A percentile compares a stretch with the other conserved stretches of the same genome.
These are phyloP conservation scores for Macrophomina tecta DNA, from an alignment of 2,329 filamentous ascomycete species.

Conservation along the genomic window DNA sequence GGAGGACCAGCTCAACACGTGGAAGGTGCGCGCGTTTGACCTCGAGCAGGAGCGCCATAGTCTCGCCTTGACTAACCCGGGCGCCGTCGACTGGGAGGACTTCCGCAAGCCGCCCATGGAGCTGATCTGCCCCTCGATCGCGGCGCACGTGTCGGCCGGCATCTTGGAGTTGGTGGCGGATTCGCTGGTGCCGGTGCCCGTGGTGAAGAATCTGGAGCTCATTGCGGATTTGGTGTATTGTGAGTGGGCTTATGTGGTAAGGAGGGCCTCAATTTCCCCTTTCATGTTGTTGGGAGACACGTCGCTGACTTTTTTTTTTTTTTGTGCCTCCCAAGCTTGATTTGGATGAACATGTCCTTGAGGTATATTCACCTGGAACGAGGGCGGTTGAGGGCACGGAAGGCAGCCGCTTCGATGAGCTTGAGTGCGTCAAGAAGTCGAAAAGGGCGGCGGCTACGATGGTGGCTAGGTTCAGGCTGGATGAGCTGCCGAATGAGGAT, in stretches of 20 bases:
- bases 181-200: not conserved
- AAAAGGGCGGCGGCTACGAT: not conserved
- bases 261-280: not conserved
- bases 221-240: not conserved
- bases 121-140: not conserved
- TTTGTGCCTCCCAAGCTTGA: not conserved
- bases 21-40: not conserved
- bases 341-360: not conserved
- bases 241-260: conserved; percentile 4
- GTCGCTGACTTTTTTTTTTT: not conserved
- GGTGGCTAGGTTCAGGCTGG: not conserved
- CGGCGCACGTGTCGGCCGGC: not conserved
- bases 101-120: not conserved
- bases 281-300: no score
- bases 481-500: not conserved
- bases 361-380: not conserved
- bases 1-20: not conserved
- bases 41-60: not conserved
- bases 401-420: not conserved
- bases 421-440: not conserved
- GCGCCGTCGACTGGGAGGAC: not conserved
- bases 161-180: conserved; percentile 2
- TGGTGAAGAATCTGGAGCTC: not conserved
- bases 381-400: not conserved
- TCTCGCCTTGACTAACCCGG: not conserved